Evolutionary conservation across 1,139 yeast genomes (phyloP), one percentile per base, ranked within the genome.

Genomic region (Blastobotrys niveus): DNA sequence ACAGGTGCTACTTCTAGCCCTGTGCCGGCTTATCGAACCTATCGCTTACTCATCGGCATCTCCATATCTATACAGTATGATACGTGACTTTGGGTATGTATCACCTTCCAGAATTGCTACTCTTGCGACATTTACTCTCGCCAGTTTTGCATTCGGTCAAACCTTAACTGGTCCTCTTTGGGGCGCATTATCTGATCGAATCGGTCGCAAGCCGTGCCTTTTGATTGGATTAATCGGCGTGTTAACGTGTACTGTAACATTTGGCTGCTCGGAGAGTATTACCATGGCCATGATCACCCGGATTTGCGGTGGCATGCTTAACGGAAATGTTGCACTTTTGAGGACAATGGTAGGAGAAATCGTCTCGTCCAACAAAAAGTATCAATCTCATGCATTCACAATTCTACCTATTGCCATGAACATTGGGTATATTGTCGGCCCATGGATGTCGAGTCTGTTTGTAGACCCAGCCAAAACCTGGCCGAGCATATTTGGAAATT

Each of bases 51-150:
- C 81, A 2, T 77, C 82, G 2, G 60, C 76, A 30, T 74, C 78
- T 54, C 83, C 84, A 3, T 79, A 79, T 58, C 71, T 79, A 20
- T 79, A 76, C 58, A 78, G 74, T 57, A 76, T 79, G 80, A 73
- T 79, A 24, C 60, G 76, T 47, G 80, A 76, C 53, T 78, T 79
- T 54, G 71, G 74, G 5, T 66, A 77, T 25, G 73, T 77, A 2
- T 68, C 71, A 25, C 71, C 71, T 19, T 75, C 77, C 46, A 69
- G 71, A 3, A 75, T 76, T 38, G 73, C 78, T 17, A 67, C 79
- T 2, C 46, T 54, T 63, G 68, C 51, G 70, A 76, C 64, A 64
- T 74, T 38, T 74, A 81, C 34, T 70, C 76, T 56, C 57, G 76
- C 52, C 67, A 66, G 74, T 12, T 78, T 77, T 63, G 76, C 83